phyloP scores from a whole-genome alignment of 176 grass and related monocot genomes.

The Elaeis guineensis region DNA sequence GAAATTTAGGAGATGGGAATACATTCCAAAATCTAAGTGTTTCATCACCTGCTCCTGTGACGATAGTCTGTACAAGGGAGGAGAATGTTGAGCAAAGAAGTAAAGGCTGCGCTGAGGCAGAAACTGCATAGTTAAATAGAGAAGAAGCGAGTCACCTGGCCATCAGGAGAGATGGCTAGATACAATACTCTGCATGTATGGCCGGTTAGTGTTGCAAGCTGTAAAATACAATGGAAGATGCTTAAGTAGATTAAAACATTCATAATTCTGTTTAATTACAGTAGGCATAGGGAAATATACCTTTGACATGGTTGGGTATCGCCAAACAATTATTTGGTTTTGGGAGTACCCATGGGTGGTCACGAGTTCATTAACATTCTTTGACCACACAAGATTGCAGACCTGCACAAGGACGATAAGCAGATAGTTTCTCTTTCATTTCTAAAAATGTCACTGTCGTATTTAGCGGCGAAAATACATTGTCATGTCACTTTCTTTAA shows the following conservation, averaged over 20 bases:
- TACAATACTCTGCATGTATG: slow-evolving; percentile 91
- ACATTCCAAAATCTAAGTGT: slow-evolving; percentile 97
- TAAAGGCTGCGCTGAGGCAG: neutral
- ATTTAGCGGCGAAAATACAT: too few species aligned
- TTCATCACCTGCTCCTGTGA: slow-evolving; percentile 96
- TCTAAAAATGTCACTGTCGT: too few species aligned
- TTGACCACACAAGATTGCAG: slow-evolving; percentile 98
- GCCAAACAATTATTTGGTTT: slow-evolving; percentile 99
- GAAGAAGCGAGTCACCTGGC: slow-evolving; percentile 45
- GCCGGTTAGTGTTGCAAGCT: slow-evolving; percentile 87
- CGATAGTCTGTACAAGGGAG: slow-evolving; percentile 56
- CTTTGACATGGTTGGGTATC: slow-evolving; percentile 99
- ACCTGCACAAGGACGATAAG: slow-evolving; percentile 33
- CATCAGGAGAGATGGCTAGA: slow-evolving; percentile 92
- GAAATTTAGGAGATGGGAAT: slow-evolving; percentile 92
- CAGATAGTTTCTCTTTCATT: neutral
- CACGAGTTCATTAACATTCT: slow-evolving; percentile 98
- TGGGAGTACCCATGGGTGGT: slow-evolving; percentile 98
- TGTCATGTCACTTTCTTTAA: too few species aligned
- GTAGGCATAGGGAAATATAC: slow-evolving; percentile 19
- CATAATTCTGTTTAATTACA: neutral
- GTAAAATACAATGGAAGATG: slow-evolving; percentile 17
- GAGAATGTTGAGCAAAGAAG: slow-evolving; percentile 3
- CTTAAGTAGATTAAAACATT: neutral
- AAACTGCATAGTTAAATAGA: neutral